Evolutionary conservation across 106 monocot genomes (phyloP).

Genomic region (Narthecium ossifragum): DNA sequence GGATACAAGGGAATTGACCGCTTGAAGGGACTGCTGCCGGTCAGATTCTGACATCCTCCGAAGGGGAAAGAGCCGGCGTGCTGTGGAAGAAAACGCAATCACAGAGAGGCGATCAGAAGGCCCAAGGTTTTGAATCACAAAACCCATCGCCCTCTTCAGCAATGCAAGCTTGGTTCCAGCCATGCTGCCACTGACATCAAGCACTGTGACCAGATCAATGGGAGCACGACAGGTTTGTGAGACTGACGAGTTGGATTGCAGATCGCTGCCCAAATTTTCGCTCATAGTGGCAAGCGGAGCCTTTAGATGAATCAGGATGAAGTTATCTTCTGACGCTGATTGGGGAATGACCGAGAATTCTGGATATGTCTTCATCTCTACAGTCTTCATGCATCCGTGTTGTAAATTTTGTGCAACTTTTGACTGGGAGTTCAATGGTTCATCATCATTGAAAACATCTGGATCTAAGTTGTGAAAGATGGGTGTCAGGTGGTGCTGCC

Average conservation of each 20-base stretch:
- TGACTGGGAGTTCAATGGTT: slow-evolving; percentile 33
- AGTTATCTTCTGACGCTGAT: slow-evolving; percentile 31
- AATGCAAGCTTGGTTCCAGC: slow-evolving; percentile 37
- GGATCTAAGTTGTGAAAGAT: slow-evolving; percentile 43
- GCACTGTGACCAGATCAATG: slow-evolving; percentile 76
- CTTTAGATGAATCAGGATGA: slow-evolving; percentile 71
- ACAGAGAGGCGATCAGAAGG: slow-evolving; percentile 25
- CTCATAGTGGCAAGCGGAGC: slow-evolving; percentile 37
- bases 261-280: background rate
- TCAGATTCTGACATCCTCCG: slow-evolving; percentile 23
- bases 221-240: slow-evolving; percentile 48
- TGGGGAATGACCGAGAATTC: slow-evolving; percentile 55
- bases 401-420: slow-evolving; percentile 17
- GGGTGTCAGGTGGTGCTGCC: slow-evolving; percentile 9
- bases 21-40: slow-evolving; percentile 17
- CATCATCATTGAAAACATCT: slow-evolving; percentile 66
- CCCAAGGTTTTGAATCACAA: slow-evolving; percentile 28
- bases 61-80: slow-evolving; percentile 28
- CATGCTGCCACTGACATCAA: slow-evolving; percentile 98
- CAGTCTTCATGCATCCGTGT: slow-evolving; percentile 12
- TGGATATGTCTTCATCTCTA: slow-evolving; percentile 60
- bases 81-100: slow-evolving; percentile 31
- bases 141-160: slow-evolving; percentile 26
- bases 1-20: slow-evolving; percentile 18
- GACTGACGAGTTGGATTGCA: background rate